Base-by-base conservation (phyloP, 805 yeast genomes). In the Candida ulmi region DNA sequence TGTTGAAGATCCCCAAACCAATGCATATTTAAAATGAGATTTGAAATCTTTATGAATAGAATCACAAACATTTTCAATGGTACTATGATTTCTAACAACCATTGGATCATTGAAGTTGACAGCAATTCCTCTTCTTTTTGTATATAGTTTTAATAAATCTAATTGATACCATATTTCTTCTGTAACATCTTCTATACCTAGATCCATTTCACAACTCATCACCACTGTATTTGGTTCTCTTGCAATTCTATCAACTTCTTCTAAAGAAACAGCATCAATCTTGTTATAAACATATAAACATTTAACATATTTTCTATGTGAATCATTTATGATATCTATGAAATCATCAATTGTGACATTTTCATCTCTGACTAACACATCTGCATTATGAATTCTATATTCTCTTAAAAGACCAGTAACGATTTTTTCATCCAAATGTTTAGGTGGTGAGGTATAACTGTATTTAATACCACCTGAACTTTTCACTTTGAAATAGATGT, bases 1-100 rank as follows among this genome's bases (percentile, higher is more conserved):
- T 7, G 97, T 84, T 35, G 95, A 82, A 1, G 90, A 79, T 0
- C 99, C 99, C 97, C 98, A 91, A 6, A 91, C 96, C 54, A 88
- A 64, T 1, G 98, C 98, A 59, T 90, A 88, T 60, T 88, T 87
- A 71, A 93, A 91, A 54, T 84, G 87, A 47, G 83, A 80, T 56
- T 88, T 90, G 71, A 91, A 84, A 54, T 90, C 96, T 51, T 95
- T 76, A 60, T 91, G 98, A 46, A 91, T 83, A 11, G 93, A 74
- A 57, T 91, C 90, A 67, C 99, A 91, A 23, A 91, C 87, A 48
- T 81, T 88, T 48, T 83, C 91, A 38, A 91, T 77, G 2, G 93
- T 71, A 7, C 95, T 82, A 39, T 80, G 74, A 40, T 71, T 73
- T 51, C 98, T 72, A 12, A 93, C 95, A 37, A 91, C 96, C 75